Percentiles rank a stretch among this genome's conserved stretches.
Evolutionary conservation across 2,329 filamentous ascomycete species (phyloP).

Genomic region (Didymella sp.): DNA sequence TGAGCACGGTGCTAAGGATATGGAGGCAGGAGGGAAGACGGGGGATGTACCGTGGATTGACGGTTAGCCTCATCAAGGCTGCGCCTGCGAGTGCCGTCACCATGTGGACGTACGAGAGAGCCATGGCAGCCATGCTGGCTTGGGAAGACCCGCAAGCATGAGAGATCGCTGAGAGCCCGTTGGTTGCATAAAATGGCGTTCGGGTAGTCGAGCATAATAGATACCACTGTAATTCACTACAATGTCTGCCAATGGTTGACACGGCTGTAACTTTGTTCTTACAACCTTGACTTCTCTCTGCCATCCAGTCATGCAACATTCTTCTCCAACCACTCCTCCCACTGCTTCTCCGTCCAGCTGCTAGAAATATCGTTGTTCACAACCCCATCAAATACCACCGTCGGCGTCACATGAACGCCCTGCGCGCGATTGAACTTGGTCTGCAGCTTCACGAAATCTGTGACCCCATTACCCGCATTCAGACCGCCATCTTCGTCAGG

Average conservation of each 20-base stretch:
- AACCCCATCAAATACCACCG: conserved; percentile 85
- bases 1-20: conserved; percentile 72
- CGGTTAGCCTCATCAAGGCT: conserved; percentile 88
- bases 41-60: conserved; percentile 86
- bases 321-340: conserved; percentile 74
- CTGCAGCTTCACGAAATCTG: conserved; percentile 82
- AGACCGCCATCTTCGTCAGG: conserved; percentile 70
- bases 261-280: not conserved
- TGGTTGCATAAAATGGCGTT: not conserved
- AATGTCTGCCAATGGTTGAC: not conserved
- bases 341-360: conserved; percentile 64
- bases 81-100: conserved; percentile 92
- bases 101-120: conserved; percentile 91
- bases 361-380: conserved; percentile 81
- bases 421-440: conserved; percentile 80
- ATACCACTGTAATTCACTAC: not conserved
- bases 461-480: conserved; percentile 83
- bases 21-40: conserved; percentile 74
- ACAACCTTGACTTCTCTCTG: conserved; percentile 2
- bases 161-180: not conserved
- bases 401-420: conserved; percentile 89
- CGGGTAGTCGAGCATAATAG: not conserved
- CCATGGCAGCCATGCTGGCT: conserved; percentile 65
- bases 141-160: conserved; percentile 30
- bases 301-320: conserved; percentile 61